phyloP scores from a whole-genome alignment of 768 basidiomycete genomes.

The Psilocybe cubensis region DNA sequence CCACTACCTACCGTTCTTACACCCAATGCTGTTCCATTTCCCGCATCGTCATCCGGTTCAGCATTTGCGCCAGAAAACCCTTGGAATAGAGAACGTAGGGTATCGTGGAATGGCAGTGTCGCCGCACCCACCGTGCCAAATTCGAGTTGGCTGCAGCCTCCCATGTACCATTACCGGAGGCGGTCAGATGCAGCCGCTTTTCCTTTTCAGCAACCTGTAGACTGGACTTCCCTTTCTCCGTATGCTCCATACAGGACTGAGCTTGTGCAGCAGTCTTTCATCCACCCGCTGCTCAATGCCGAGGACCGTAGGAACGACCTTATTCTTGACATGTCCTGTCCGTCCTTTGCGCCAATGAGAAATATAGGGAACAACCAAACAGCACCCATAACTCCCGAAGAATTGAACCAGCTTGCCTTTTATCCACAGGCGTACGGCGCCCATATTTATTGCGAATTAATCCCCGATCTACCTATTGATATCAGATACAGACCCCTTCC shows the following conservation, averaged over 20 bases:
- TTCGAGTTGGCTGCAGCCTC: constrained; percentile 11
- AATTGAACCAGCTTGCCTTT: constrained; percentile 56
- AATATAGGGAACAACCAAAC: constrained; percentile 42
- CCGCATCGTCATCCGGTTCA: constrained; percentile 22
- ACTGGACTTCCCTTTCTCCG: constrained; percentile 13
- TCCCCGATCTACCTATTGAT: constrained; percentile 67
- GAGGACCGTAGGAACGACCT: constrained; percentile 48
- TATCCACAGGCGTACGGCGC: constrained; percentile 56
- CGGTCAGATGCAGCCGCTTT: constrained; percentile 18
- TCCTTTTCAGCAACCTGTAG: constrained; percentile 7
- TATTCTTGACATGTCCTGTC: constrained; percentile 58
- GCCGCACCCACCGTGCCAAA: constrained; percentile 8
- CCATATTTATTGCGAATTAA: constrained; percentile 56
- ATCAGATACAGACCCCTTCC: constrained; percentile 41
- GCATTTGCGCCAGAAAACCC: constrained; percentile 21
- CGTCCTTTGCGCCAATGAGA: constrained; percentile 47
- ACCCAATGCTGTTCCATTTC: constrained; percentile 25
- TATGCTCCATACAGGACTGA: constrained; percentile 23
- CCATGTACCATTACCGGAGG: constrained; percentile 14
- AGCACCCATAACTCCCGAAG: constrained; percentile 41
- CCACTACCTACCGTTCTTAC: constrained; percentile 19
- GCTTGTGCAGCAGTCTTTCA: constrained; percentile 20
- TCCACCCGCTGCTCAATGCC: constrained; percentile 59
- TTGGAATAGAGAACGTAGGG: constrained; percentile 34
- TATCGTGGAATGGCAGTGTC: constrained; percentile 44